Evolutionary conservation across 805 yeast genomes (phyloP), one percentile per base, ranked within the genome.

Genomic region (Tetrapisispora arboricola): DNA sequence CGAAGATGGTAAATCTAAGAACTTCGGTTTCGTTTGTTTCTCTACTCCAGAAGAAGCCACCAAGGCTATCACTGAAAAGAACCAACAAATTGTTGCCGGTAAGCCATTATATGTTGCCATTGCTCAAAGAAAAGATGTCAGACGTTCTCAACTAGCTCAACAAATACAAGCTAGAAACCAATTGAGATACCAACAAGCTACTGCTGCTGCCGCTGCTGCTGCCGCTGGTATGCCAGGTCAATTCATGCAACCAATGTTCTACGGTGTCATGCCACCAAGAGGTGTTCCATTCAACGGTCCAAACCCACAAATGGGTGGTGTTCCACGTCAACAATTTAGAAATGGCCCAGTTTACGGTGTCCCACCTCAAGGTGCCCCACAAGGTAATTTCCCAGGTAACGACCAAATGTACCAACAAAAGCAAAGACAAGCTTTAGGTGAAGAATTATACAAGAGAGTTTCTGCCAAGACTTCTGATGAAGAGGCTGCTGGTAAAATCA

Each of bases 21-120:
- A 97, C 54, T 92, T 92, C 65, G 98, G 98, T 61, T 92, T 92
- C 65, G 98, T 92, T 55, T 87, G 98, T 72, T 92, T 81, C 83
- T 79, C 95, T 43, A 68, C 92, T 50, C 96, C 97, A 61, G 98
- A 92, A 68, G 98, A 92, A 78, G 98, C 98, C 55, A 84, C 95
- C 59, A 87, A 86, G 72, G 98, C 98, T 51, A 86, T 90, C 65
- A 76, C 90, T 56, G 98, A 90, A 75, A 88, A 90, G 95, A 87
- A 90, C 78, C 96, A 87, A 72, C 84, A 87, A 65, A 83, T 90
- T 81, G 78, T 92, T 56, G 80, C 78, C 55, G 86, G 88, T 64
- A 92, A 92, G 77, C 98, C 97, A 59, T 75, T 92, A 63, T 92
- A 90, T 66, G 98, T 92, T 69, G 96, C 96, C 47, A 79, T 92